Percentiles rank a stretch among this genome's conserved stretches.
phyloP scores from a whole-genome alignment of 768 basidiomycete genomes.

The Boletus insuetus region DNA sequence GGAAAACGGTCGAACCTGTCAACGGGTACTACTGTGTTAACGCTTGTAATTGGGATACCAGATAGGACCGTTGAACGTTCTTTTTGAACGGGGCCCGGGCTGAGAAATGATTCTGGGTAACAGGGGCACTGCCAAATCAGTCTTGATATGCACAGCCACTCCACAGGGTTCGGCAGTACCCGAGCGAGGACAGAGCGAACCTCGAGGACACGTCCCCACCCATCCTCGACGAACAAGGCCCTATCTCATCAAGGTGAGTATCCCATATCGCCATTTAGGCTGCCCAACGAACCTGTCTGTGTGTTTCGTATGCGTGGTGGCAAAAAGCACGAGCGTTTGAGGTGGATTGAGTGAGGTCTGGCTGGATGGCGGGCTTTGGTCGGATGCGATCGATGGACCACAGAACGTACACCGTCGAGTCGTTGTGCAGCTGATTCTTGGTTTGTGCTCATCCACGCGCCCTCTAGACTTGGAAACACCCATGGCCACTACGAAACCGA shows the following conservation, averaged over 20 bases:
- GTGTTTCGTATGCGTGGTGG: neutral
- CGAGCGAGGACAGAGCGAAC: conserved; percentile 3
- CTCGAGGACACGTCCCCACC: neutral
- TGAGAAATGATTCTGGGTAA: too few relatives aligned
- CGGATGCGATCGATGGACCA: neutral
- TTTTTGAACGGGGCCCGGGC: too few relatives aligned
- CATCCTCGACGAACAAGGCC: conserved; percentile 28
- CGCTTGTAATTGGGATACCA: too few relatives aligned
- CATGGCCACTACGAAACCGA: conserved; percentile 70
- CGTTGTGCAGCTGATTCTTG: neutral
- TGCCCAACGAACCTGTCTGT: neutral
- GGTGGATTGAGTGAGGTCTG: conserved; percentile 20
- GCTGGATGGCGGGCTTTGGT: conserved; percentile 17
- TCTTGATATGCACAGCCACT: conserved; percentile 22
- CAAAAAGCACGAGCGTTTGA: neutral
- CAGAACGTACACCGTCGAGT: neutral
- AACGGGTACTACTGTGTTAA: too few relatives aligned
- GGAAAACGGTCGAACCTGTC: too few relatives aligned
- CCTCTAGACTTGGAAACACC: conserved; percentile 11
- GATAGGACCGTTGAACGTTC: too few relatives aligned
- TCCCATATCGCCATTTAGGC: neutral
- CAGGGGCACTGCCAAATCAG: neutral
- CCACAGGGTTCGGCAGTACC: conserved; percentile 19
- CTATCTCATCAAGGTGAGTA: conserved; percentile 28
- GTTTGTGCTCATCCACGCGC: neutral